Evolutionary conservation across 371 early-diverging fungal species (phyloP), one percentile per base, ranked within the genome.

Genomic region (Choanephora cucurbitarum): DNA sequence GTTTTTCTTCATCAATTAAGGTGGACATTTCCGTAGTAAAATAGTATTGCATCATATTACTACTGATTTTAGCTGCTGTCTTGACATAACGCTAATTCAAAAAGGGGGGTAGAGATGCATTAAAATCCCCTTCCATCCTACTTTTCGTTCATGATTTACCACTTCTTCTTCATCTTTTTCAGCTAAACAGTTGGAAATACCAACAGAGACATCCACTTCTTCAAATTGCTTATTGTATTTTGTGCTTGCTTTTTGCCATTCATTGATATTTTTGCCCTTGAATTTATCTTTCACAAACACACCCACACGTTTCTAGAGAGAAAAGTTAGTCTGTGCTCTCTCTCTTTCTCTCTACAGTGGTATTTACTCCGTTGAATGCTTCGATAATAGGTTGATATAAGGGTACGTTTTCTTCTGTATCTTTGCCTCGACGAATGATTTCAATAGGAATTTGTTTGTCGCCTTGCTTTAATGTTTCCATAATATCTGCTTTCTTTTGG

Each of bases 81-180:
- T 79, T 73, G 56, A 90, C 84, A 23, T 81, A 74, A 77, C 84
- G 77, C 93, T 93, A 59, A n/a, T 15, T 22, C 33, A 46, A 42
- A 17, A 44, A 45, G 17, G 19, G 49, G 33, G n/a, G n/a, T n/a
- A n/a, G n/a, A n/a, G n/a, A n/a, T n/a, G n/a, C n/a, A n/a, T n/a
- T n/a, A n/a, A n/a, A n/a, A n/a, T n/a, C n/a, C n/a, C n/a, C n/a
- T n/a, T n/a, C n/a, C n/a, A n/a, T n/a, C n/a, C n/a, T n/a, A n/a
- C n/a, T n/a, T n/a, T n/a, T n/a, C n/a, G n/a, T n/a, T 24, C 3
- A 7, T 31, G 23, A 63, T 74, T 55, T 82, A 90, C 91, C 57
- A 93, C 66, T 68, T 95, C 96, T 44, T 89, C 88, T 14, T 89
- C 89, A 61, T 98, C 99, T 66, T 97, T 98, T 49, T 85, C 82